Evolutionary conservation across 2,329 filamentous ascomycete species (phyloP), one percentile per base, ranked within the genome.

Genomic region (Penicillium sp.): DNA sequence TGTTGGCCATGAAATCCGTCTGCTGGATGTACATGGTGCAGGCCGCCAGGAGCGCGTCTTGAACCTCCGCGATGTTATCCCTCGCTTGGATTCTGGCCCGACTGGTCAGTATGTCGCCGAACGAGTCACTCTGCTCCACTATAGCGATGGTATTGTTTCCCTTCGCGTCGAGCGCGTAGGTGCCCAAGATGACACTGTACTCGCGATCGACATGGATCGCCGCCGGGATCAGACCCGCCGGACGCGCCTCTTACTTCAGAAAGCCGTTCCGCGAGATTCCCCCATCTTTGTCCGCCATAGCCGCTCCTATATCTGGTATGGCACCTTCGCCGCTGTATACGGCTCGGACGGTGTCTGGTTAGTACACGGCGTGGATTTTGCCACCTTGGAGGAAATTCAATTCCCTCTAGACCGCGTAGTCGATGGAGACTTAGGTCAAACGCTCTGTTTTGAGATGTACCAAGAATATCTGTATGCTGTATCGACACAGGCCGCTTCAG

Each of bases 381-480:
- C 52, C 7, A 66, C 62, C 1, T 52, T 62, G 2, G 63, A 63
- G n/a, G 76, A 75, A 69, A 62, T 75, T 18, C 6, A 32, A 3
- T 55, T 59, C 25, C 23, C 29, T 2, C 44, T 59, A 6, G 52
- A 57, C 10, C 46, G 44, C n/a, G 42, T 54, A 6, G 48, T 54
- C 2, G 56, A 50, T 24, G 54, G 51, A 15, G 84, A 87, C 40
- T 75, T 89, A 28, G 84, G 83, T 5, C 79, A 78, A 9, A 83
- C 81, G 0, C 74, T 88, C n/a, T 86, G 81, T 52, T 90, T 91
- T 61, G 84, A 87, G 52, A 79, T 90, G 15, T 75, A 87, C 52
- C 75, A 82, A 32, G 77, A 74, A 8, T 75, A 82, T 57, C 82
- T 91, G 35, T 90, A 90, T 57, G 84, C 79, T 0, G 69, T 90